A percentile compares a stretch with the other conserved stretches of the same genome.
These are phyloP conservation scores for Phalaenopsis equestris DNA, from an alignment of 106 monocot genomes.

Conservation along the genomic window DNA sequence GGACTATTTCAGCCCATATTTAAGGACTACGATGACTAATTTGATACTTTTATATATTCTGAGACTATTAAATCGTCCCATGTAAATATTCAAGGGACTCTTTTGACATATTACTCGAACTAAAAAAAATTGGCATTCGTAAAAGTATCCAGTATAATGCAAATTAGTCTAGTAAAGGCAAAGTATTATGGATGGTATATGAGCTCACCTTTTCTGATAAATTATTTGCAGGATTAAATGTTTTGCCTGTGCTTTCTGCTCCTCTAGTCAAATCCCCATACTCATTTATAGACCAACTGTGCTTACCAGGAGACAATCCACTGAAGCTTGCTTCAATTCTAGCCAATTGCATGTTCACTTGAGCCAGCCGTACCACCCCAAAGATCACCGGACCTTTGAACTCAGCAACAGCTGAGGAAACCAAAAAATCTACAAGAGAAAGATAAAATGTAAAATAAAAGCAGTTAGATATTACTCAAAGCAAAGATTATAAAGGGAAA, in stretches of 20 bases:
- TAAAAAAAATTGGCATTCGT: too few relatives aligned
- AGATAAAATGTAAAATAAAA: neutral
- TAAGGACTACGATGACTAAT: too few relatives aligned
- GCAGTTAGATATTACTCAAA: too few relatives aligned
- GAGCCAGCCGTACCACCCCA: slow-evolving; percentile 83
- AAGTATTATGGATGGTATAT: neutral
- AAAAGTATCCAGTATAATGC: neutral
- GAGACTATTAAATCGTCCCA: too few relatives aligned
- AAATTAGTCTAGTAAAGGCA: neutral
- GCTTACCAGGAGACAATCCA: slow-evolving; percentile 75
- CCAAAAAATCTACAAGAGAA: slow-evolving; percentile 56
- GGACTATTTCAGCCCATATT: too few relatives aligned
- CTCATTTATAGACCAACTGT: slow-evolving; percentile 83
- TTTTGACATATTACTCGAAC: too few relatives aligned
- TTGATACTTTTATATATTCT: too few relatives aligned
- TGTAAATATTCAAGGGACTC: too few relatives aligned
- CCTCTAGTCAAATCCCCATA: slow-evolving; percentile 90
- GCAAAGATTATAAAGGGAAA: too few relatives aligned
- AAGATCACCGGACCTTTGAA: slow-evolving; percentile 83
- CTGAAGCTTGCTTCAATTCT: slow-evolving; percentile 86
- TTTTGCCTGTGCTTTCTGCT: slow-evolving; percentile 57
- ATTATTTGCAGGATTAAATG: slow-evolving; percentile 40
- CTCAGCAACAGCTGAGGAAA: slow-evolving; percentile 89
- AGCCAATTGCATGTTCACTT: slow-evolving; percentile 81
- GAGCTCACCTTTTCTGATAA: slow-evolving; percentile 32